These are phyloP conservation scores for Phytophthora fragariae DNA, from an alignment of 352 stramenopile genomes.

Conservation along the genomic window DNA sequence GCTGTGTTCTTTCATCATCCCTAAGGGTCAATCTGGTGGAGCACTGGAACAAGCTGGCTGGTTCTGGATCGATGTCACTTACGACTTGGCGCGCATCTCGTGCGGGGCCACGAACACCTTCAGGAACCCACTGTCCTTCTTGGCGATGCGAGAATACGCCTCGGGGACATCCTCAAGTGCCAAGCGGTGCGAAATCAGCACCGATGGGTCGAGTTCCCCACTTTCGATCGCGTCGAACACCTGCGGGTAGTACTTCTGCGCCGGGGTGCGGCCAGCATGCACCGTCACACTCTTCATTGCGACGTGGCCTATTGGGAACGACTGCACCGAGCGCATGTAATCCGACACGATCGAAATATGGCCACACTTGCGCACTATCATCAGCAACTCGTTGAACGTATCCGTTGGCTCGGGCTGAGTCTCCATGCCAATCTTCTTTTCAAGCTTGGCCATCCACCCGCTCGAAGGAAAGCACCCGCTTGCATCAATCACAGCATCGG, in stretches of 20 bases:
- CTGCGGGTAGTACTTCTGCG: constrained; percentile 67
- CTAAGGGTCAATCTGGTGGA: not conserved
- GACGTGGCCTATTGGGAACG: constrained; percentile 65
- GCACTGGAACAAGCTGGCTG: not conserved
- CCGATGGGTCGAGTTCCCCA: constrained; percentile 59
- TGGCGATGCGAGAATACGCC: constrained; percentile 56
- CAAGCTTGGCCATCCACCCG: constrained; percentile 52
- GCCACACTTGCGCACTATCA: constrained; percentile 64
- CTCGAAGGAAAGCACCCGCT: constrained; percentile 43
- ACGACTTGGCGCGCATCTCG: constrained; percentile 46
- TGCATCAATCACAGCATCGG: constrained; percentile 67
- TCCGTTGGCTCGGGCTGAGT: constrained; percentile 59
- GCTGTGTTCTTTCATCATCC: not conserved
- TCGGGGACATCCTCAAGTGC: constrained; percentile 63
- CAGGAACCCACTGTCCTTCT: constrained; percentile 66
- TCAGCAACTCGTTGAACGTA: constrained; percentile 68
- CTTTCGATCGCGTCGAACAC: constrained; percentile 64
- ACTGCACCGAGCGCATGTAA: constrained; percentile 51
- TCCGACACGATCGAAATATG: constrained; percentile 63
- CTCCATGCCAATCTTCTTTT: constrained; percentile 60
- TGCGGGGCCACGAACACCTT: constrained; percentile 70
- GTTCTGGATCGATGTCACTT: constrained; percentile 8
- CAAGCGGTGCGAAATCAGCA: constrained; percentile 65
- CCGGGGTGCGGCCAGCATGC: constrained; percentile 52
- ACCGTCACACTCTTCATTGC: constrained; percentile 72